A percentile compares a stretch with the other conserved stretches of the same genome.
Evolutionary conservation across 2,329 filamentous ascomycete species (phyloP).

Genomic region (Aspergillus oerlinghausenensis): DNA sequence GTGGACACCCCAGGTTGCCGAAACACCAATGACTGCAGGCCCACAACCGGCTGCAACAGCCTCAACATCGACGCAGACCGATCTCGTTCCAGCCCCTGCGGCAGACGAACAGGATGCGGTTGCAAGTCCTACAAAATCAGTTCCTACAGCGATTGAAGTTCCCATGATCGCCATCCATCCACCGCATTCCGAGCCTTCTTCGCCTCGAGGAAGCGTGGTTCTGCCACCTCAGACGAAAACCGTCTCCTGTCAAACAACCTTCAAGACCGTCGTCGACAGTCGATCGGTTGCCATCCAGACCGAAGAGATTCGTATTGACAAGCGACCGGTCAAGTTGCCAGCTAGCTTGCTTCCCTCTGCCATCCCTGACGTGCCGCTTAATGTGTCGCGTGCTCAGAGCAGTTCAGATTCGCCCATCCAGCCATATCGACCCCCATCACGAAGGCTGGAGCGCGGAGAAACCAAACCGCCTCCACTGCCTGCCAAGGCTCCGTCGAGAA

Average conservation of each 20-base stretch:
- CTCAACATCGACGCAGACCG: constrained; percentile 33
- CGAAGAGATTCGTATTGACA: constrained; percentile 82
- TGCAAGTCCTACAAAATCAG: constrained; percentile 10
- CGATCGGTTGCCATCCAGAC: constrained; percentile 70
- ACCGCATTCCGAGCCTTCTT: constrained; percentile 75
- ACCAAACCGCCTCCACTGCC: constrained; percentile 30
- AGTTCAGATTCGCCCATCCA: constrained; percentile 26
- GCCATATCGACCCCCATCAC: constrained; percentile 31
- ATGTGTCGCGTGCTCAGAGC: constrained; percentile 5
- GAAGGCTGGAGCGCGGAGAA: constrained; percentile 28
- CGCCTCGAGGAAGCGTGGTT: constrained; percentile 67
- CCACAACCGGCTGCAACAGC: constrained; percentile 18
- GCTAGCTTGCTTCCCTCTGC: constrained; percentile 73
- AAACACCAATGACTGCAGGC: constrained; percentile 11
- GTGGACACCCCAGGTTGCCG: constrained; percentile 29
- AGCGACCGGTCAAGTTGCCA: constrained; percentile 69
- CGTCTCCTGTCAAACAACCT: constrained; percentile 71
- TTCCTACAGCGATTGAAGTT: constrained; percentile 47
- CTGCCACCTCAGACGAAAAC: constrained; percentile 79
- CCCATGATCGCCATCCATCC: constrained; percentile 91
- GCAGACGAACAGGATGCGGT: constrained; percentile 12
- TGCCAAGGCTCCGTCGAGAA: constrained; percentile 17
- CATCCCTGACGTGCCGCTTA: constrained; percentile 53
- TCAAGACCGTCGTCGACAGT: constrained; percentile 44
- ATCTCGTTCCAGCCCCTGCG: constrained; percentile 14